These are phyloP conservation scores for Pseudopithomyces maydicus DNA, from an alignment of 2,329 filamentous ascomycete genomes.

Conservation along the genomic window DNA sequence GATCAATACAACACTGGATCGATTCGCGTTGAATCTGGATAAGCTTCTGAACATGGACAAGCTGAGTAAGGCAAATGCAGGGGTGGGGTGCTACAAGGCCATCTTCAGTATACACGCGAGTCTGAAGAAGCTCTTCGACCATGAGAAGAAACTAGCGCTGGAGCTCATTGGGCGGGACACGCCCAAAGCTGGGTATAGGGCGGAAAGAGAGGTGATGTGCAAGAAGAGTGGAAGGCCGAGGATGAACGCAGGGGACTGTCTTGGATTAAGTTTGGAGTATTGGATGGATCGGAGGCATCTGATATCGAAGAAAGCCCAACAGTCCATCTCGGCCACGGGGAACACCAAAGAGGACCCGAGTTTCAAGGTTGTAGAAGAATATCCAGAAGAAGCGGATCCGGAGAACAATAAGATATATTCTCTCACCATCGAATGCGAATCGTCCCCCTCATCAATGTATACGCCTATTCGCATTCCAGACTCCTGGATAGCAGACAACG, in stretches of 20 bases:
- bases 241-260: constrained; percentile 69
- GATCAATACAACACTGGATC: constrained; percentile 71
- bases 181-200: constrained; percentile 50
- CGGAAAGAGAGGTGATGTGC: constrained; percentile 67
- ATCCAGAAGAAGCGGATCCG: constrained; percentile 40
- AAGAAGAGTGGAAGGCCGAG: constrained; percentile 71
- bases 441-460: constrained; percentile 53
- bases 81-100: constrained; percentile 77
- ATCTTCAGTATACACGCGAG: constrained; percentile 75
- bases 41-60: constrained; percentile 72
- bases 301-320: constrained; percentile 23
- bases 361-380: constrained; percentile 15
- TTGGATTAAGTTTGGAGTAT: constrained; percentile 77
- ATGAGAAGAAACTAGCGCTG: constrained; percentile 63
- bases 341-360: constrained; percentile 46
- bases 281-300: constrained; percentile 70
- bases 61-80: constrained; percentile 63
- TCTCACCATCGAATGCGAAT: constrained; percentile 69
- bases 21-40: constrained; percentile 74
- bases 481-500: constrained; percentile 71
- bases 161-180: constrained; percentile 41
- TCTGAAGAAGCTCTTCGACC: constrained; percentile 70
- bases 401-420: constrained; percentile 64
- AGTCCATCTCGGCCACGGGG: constrained; percentile 40
- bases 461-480: constrained; percentile 72